Conservation (phyloP, 2,329 filamentous ascomycete genomes). For the Hawksworthiomyces lignivorus region DNA sequence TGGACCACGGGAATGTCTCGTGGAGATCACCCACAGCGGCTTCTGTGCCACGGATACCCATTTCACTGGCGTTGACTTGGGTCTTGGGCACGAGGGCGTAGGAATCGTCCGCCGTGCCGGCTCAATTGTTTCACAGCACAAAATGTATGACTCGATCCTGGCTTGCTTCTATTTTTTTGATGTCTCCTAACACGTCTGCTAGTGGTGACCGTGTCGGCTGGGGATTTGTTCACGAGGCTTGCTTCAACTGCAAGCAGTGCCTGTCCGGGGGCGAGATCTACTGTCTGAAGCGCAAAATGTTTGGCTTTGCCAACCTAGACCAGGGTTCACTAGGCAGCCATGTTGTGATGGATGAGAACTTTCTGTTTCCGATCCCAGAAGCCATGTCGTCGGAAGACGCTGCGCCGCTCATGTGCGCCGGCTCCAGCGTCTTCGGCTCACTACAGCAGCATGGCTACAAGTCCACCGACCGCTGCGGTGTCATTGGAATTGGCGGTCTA, state of each 20-base stretch:
- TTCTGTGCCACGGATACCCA: constrained; percentile 52
- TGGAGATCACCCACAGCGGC: constrained; percentile 59
- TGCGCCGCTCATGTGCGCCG: constrained; percentile 34
- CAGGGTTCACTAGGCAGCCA: constrained; percentile 37
- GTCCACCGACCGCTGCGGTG: constrained; percentile 24
- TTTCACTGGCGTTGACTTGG: constrained; percentile 27
- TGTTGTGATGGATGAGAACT: constrained; percentile 28
- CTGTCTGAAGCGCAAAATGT: constrained; percentile 33
- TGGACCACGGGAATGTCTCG: constrained; percentile 44
- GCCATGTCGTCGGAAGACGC: constrained; percentile 23
- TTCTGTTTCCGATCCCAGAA: constrained; percentile 26
- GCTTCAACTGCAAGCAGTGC: constrained; percentile 37
- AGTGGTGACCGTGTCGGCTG: constrained; percentile 39
- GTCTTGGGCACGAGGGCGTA: constrained; percentile 43
- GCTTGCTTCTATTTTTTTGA: not conserved
- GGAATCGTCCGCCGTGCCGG: constrained; percentile 37
- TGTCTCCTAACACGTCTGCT: not conserved
- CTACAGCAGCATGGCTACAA: constrained; percentile 20
- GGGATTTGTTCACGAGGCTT: constrained; percentile 34
- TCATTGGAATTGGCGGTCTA: constrained; percentile 46
- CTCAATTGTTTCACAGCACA: constrained; percentile 28
- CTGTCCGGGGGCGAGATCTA: constrained; percentile 35
- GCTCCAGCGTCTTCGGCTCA: constrained; percentile 32
- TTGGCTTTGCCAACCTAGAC: constrained; percentile 34
- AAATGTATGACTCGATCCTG: constrained; percentile 13